phyloP scores from a whole-genome alignment of 345 rosid genomes.

The Melastoma malabathricum region DNA sequence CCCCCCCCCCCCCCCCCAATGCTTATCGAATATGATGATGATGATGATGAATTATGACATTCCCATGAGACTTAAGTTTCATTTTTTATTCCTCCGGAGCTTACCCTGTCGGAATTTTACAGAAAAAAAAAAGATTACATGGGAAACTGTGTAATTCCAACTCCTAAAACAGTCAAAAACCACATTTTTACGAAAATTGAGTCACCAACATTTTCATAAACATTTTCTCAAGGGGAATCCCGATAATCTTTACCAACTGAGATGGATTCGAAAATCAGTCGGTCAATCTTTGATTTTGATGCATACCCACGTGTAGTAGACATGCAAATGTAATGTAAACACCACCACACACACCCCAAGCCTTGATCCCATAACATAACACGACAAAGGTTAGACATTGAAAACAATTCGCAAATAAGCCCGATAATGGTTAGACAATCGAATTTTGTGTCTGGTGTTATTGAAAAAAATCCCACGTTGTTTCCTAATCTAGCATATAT shows the following conservation, averaged over 20 bases:
- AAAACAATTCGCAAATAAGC: too few species aligned
- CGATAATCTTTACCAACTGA: not conserved
- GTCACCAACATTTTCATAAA: too few species aligned
- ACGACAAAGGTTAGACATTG: constrained; percentile 1
- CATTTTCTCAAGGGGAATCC: too few species aligned
- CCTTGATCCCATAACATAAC: constrained; percentile 3
- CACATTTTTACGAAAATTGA: too few species aligned
- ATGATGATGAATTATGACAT: constrained; percentile 19
- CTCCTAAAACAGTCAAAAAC: constrained; percentile 8
- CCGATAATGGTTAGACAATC: too few species aligned
- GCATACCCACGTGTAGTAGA: constrained; percentile 5
- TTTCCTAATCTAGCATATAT: too few species aligned
- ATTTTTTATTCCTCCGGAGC: constrained; percentile 17
- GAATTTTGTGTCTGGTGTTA: not conserved
- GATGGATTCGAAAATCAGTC: not conserved
- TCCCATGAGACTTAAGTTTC: constrained; percentile 23
- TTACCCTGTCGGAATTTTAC: constrained; percentile 30
- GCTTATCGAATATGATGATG: not conserved
- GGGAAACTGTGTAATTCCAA: constrained; percentile 24
- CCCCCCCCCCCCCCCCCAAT: too few species aligned
- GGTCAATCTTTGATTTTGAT: constrained; percentile 39
- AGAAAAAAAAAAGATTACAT: constrained; percentile 14
- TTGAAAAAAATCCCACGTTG: too few species aligned
- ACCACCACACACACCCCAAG: not conserved
- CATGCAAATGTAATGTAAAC: too few species aligned